Evolutionary conservation across 257 asterid genomes (phyloP).

Genomic region (Prunella vulgaris): DNA sequence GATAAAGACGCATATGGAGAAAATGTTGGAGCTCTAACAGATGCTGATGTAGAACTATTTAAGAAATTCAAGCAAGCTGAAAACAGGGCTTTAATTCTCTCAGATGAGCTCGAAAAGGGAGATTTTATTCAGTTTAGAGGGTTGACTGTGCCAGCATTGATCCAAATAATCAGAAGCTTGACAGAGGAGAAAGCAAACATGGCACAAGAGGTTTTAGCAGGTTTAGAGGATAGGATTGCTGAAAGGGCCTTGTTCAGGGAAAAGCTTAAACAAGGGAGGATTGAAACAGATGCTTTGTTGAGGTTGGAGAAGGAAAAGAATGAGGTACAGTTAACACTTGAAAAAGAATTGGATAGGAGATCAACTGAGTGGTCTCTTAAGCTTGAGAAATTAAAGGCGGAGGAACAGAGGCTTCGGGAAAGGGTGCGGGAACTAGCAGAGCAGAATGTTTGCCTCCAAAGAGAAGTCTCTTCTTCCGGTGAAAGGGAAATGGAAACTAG

Average conservation of each 20-base stretch:
- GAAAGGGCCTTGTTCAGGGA: conserved; percentile 69
- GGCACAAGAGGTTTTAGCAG: conserved; percentile 64
- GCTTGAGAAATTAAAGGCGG: conserved; percentile 79
- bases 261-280: conserved; percentile 43
- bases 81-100: conserved; percentile 54
- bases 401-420: conserved; percentile 93
- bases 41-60: conserved; percentile 45
- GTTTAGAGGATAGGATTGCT: conserved; percentile 64
- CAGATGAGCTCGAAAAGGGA: conserved; percentile 63
- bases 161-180: conserved; percentile 56
- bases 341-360: conserved; percentile 89
- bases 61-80: conserved; percentile 68
- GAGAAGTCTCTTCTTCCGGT: conserved; percentile 67
- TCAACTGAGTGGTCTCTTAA: conserved; percentile 83
- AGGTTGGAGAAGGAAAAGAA: conserved; percentile 78
- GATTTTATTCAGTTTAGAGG: conserved; percentile 49
- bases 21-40: conserved; percentile 28
- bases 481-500: conserved; percentile 59
- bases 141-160: conserved; percentile 47
- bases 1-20: conserved; percentile 32
- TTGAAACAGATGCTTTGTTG: conserved; percentile 46
- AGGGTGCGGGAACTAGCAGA: conserved; percentile 94
- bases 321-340: conserved; percentile 74
- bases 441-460: conserved; percentile 88
- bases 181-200: conserved; percentile 67